phyloP scores from a whole-genome alignment of 805 yeast genomes.

The Hanseniaspora pseudoguilliermondii region DNA sequence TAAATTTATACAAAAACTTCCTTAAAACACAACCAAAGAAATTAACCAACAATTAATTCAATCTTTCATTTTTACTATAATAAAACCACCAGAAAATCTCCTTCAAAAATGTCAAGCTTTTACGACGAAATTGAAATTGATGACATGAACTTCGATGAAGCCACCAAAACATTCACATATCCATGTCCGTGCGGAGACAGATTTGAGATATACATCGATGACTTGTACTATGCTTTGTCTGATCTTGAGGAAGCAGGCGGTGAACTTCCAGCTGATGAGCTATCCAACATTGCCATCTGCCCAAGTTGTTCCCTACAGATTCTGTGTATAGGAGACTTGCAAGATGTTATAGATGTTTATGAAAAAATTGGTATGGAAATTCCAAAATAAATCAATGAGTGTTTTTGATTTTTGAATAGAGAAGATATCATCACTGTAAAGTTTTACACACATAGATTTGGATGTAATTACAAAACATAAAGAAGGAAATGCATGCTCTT shows the following conservation, averaged over 20 bases:
- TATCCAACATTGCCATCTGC: constrained; percentile 61
- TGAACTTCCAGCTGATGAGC: constrained; percentile 11
- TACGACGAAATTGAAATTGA: constrained; percentile 96
- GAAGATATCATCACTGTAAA: background rate
- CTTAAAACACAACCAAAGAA: too few species aligned
- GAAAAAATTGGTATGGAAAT: constrained; percentile 25
- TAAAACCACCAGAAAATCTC: background rate
- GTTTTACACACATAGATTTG: background rate
- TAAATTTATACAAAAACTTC: too few species aligned
- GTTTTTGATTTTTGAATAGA: background rate
- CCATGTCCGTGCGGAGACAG: constrained; percentile 98
- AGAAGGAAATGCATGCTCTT: too few species aligned
- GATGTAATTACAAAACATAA: background rate
- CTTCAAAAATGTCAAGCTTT: constrained; percentile 40
- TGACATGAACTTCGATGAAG: constrained; percentile 82
- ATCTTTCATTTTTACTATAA: background rate
- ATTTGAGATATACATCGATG: constrained; percentile 76
- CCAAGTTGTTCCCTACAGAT: constrained; percentile 93
- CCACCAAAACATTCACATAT: constrained; percentile 70
- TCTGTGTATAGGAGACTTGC: constrained; percentile 71
- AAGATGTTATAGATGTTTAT: constrained; percentile 33
- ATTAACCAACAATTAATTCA: background rate
- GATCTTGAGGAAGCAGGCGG: constrained; percentile 8
- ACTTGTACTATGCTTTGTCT: constrained; percentile 79
- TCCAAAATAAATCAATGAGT: constrained; percentile 20